Evolutionary conservation across 2,329 filamentous ascomycete species (phyloP), one percentile per base, ranked within the genome.

Genomic region (Colletotrichum euphorbiae): DNA sequence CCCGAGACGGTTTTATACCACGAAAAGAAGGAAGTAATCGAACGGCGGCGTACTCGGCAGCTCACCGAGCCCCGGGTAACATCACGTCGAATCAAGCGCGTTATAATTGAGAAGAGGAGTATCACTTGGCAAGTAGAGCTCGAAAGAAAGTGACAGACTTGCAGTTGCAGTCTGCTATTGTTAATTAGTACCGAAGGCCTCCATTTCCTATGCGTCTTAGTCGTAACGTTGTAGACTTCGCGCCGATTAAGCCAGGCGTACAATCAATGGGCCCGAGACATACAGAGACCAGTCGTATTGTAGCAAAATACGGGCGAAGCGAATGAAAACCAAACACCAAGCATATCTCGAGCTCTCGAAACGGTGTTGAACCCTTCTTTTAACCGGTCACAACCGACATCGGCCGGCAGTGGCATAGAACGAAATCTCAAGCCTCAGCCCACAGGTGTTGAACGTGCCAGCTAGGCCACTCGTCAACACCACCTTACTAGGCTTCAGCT

Each of bases 401-500:
- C 55, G 33, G 33, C 56, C 46, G 31, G 56, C n/a, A 54, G 42
- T 55, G 50, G 43, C 33, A 21, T 43, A 36, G 31, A 31, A 45
- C 2, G 31, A 31, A 43, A 12, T 3, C 31, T n/a, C 43, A 12
- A 19, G 43, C 51, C 51, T 63, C 43, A 21, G 51, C 59, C 59
- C 12, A 24, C 51, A 51, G 31, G 60, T 45, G 51, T 67, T 67
- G 19, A 63, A 63, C 36, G 43, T 63, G 51, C 59, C 51, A 57
- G 59, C 64, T 3, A 56, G 59, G 36, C 36, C 9, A 24, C 6
- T 19, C 19, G 17, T 15, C 33, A 46, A 40, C 11, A 6, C 38
- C 60, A 51, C 31, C 50, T 48, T 31, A 8, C 43, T 40, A 58
- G 17, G n/a, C 13, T n/a, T 57, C 38, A 31, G 38, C 3, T 24